Evolutionary conservation across 2,329 filamentous ascomycete genomes (phyloP).

Genomic region (Xylariaceae sp.): DNA sequence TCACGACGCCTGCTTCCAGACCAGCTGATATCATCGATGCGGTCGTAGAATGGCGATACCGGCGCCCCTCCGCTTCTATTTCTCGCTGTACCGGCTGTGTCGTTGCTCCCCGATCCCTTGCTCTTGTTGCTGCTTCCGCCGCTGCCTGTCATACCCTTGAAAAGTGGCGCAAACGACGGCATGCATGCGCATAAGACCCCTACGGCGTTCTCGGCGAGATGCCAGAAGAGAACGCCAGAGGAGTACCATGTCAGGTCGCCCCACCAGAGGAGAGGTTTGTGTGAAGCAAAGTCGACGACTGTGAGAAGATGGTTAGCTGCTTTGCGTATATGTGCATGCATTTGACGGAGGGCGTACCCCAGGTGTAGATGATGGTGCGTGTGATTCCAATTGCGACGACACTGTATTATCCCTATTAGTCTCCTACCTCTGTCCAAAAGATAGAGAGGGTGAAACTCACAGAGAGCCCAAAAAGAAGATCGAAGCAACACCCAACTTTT

Average conservation of each 20-base stretch:
- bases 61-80: neutral
- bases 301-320: neutral
- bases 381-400: slow-evolving; percentile 17
- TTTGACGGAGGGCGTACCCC: slow-evolving; percentile 7
- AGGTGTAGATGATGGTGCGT: slow-evolving; percentile 17
- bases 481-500: slow-evolving; percentile 18
- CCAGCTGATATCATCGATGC: slow-evolving; percentile 6
- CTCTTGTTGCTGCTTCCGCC: neutral
- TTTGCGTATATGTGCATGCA: neutral
- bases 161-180: slow-evolving; percentile 14
- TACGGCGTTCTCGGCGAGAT: slow-evolving; percentile 19
- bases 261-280: slow-evolving; percentile 8
- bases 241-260: slow-evolving; percentile 20
- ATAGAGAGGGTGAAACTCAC: slow-evolving; percentile 5
- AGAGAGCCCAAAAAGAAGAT: slow-evolving; percentile 21
- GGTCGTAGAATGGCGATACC: slow-evolving; percentile 8
- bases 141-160: slow-evolving; percentile 1
- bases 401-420: slow-evolving; percentile 4
- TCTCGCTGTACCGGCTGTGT: neutral
- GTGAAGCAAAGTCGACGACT: slow-evolving; percentile 15
- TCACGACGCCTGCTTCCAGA: neutral
- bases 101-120: neutral
- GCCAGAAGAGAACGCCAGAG: slow-evolving; percentile 19
- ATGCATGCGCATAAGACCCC: slow-evolving; percentile 17
- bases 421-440: neutral